Evolutionary conservation across 305 asterid genomes (phyloP), one percentile per base, ranked within the genome.

Genomic region (Plantago rigida): DNA sequence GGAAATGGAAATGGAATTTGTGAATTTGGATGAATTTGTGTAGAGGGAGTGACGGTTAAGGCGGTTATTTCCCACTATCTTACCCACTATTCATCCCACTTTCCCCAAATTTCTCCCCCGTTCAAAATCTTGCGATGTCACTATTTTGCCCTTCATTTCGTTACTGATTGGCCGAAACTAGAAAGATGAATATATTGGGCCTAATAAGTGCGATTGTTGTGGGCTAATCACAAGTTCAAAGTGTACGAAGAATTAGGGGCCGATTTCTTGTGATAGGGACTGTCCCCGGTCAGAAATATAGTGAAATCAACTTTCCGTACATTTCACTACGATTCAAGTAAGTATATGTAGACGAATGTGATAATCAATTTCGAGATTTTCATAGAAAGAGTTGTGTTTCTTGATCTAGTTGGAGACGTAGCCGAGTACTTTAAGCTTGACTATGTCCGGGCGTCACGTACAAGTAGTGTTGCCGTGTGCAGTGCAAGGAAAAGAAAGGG

Each of bases 51-150:
- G 59, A 29, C 59, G 45, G 45, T 55, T 31, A 55, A 4, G 31
- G 47, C 60, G 47, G 47, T 55, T 55, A 55, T 55, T 55, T 28
- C 46, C 60, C 46, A 55, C 60, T 26, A 15, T 10, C 55, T 52
- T 12, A 4, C 1, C 60, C 60, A 46, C 15, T 46, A 12, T 46
- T 4, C 5, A 13, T 13, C 48, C 50, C 60, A 55, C 26, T 28
- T 13, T 41, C 60, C 58, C 24, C 60, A 13, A 29, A 26, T 55
- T 54, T 29, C 34, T 53, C 59, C 12, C 59, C 2, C 0, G 59
- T 54, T 55, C 60, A 14, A 56, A 56, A 31, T 34, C 15, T 3
- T 45, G n/a, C 12, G 28, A 53, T 24, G 4, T 26, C 12, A 26
- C 59, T 7, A 28, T 11, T 12, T 28, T 28, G 13, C 10, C 42